These are phyloP conservation scores for Metarhizium anisopliae DNA, from an alignment of 2,329 filamentous ascomycete genomes.

Conservation along the genomic window DNA sequence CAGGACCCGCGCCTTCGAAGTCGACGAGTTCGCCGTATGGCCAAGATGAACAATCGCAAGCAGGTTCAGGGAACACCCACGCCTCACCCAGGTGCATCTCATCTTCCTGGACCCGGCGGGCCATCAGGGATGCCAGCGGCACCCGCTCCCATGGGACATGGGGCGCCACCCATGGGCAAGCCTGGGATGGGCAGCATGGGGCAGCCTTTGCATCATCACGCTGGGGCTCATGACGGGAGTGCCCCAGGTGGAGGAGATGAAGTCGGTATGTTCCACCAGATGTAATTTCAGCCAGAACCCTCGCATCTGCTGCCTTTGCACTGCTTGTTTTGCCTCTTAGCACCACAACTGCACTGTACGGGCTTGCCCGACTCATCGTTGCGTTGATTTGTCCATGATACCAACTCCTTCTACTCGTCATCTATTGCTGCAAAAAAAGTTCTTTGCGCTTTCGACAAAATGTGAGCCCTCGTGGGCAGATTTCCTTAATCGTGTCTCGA, in stretches of 20 bases:
- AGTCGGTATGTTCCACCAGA: constrained; percentile 91
- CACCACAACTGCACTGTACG: constrained; percentile 11
- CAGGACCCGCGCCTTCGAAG: constrained; percentile 88
- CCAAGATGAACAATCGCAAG: constrained; percentile 88
- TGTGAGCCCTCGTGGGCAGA: constrained; percentile 2
- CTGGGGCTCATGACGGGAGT: constrained; percentile 38
- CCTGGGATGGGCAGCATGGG: constrained; percentile 60
- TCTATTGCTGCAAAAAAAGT: constrained; percentile 10
- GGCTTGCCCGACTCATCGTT: constrained; percentile 8
- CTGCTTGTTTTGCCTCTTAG: constrained; percentile 15
- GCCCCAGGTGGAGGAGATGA: constrained; percentile 64
- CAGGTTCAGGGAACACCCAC: constrained; percentile 51
- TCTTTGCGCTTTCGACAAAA: constrained; percentile 9
- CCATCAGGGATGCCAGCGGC: constrained; percentile 55
- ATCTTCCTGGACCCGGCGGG: constrained; percentile 60
- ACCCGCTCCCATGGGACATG: constrained; percentile 53
- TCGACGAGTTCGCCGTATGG: constrained; percentile 85
- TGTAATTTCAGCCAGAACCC: constrained; percentile 49
- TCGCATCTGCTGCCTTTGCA: constrained; percentile 32
- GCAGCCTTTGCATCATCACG: constrained; percentile 55
- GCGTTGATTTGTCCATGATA: constrained; percentile 27
- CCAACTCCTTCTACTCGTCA: constrained; percentile 16
- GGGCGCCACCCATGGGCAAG: constrained; percentile 51
- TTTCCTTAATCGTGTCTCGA: not conserved
- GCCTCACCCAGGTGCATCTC: constrained; percentile 44